A percentile compares a stretch with the other conserved stretches of the same genome.
Conservation (phyloP, 495 filamentous ascomycete genomes). For the Penicillium angulare region DNA sequence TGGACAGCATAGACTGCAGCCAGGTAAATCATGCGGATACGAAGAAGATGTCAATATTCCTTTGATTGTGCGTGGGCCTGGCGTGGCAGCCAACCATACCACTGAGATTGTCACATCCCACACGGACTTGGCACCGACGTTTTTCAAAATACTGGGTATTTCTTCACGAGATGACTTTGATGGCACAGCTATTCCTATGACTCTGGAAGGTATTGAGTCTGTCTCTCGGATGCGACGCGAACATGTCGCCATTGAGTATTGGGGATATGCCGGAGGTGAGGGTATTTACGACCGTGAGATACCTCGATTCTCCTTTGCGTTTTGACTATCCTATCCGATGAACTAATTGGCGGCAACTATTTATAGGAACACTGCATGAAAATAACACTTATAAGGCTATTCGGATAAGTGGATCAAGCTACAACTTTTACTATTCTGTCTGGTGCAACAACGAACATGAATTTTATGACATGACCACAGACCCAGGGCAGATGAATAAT, state of each 20-base stretch:
- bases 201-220: neutral
- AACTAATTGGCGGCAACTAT: neutral
- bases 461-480: conserved; percentile 1
- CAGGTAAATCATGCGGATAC: conserved; percentile 62
- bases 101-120: conserved; percentile 53
- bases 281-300: neutral
- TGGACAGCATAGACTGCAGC: conserved; percentile 62
- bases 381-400: conserved; percentile 6
- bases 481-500: conserved; percentile 2
- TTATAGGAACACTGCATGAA: neutral
- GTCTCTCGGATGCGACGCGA: conserved; percentile 27
- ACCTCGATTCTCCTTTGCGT: no score
- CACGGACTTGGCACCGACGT: conserved; percentile 60
- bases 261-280: conserved; percentile 30
- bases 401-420: neutral
- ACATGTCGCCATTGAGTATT: conserved; percentile 57
- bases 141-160: conserved; percentile 45
- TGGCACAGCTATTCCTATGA: conserved; percentile 48
- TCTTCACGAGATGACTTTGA: conserved; percentile 47
- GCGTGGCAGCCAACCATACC: conserved; percentile 38
- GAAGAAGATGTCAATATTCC: conserved; percentile 68
- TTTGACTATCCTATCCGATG: neutral
- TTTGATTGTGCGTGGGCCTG: conserved; percentile 52
- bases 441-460: conserved; percentile 7
- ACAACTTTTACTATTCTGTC: conserved; percentile 4